Evolutionary conservation across 1,284 basidiomycete genomes (phyloP).

Genomic region (Athelia psychrophila): DNA sequence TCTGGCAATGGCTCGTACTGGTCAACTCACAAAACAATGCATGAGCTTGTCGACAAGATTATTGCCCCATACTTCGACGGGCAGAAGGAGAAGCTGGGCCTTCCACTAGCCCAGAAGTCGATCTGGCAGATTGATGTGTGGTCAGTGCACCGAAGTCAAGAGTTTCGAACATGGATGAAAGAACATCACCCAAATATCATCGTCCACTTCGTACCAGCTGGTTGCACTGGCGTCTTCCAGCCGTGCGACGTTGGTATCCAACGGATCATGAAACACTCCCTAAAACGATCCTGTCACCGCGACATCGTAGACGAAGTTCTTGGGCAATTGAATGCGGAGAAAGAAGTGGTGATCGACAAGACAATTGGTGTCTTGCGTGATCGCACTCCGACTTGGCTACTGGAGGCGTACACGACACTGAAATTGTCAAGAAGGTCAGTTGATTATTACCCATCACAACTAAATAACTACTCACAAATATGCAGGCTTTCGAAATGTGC

Average conservation of each 20-base stretch:
- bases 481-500: slow-evolving; percentile 7
- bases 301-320: slow-evolving; percentile 17
- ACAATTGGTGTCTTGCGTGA: not conserved
- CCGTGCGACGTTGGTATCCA: slow-evolving; percentile 26
- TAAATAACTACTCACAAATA: not conserved
- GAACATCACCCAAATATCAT: slow-evolving; percentile 18
- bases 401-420: not conserved
- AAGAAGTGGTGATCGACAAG: not conserved
- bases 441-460: not conserved
- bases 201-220: slow-evolving; percentile 22
- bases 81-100: slow-evolving; percentile 2
- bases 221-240: slow-evolving; percentile 24
- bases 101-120: slow-evolving; percentile 5
- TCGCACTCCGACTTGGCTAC: not conserved
- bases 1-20: slow-evolving; percentile 19
- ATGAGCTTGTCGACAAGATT: slow-evolving; percentile 15
- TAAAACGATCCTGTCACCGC: slow-evolving; percentile 16
- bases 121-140: slow-evolving; percentile 23
- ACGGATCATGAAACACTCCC: slow-evolving; percentile 18
- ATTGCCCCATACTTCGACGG: slow-evolving; percentile 17
- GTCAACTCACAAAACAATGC: slow-evolving; percentile 15
- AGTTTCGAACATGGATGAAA: slow-evolving; percentile 22
- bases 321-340: not conserved
- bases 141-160: slow-evolving; percentile 21
- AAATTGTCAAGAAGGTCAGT: not conserved